These are phyloP conservation scores for Hyaloscypha bicolor DNA, from an alignment of 495 filamentous ascomycete genomes.

Conservation along the genomic window DNA sequence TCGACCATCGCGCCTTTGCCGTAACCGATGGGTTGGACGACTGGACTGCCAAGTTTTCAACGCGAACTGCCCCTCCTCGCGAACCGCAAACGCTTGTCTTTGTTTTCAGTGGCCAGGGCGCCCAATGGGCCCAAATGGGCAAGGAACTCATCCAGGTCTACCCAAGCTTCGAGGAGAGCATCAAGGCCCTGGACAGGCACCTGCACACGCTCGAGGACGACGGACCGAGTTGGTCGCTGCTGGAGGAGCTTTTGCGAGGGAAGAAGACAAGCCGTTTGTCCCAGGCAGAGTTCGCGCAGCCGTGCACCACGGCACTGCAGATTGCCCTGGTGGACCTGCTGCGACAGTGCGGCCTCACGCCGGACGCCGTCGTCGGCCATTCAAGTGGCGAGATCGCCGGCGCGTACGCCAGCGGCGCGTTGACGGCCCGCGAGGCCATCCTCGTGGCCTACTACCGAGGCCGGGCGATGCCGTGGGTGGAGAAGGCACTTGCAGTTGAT, in stretches of 20 bases:
- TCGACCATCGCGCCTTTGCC: too few species aligned
- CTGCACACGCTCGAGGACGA: too few species aligned
- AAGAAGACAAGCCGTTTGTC: too few species aligned
- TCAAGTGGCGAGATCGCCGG: slow-evolving; percentile 68
- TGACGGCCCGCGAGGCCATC: slow-evolving; percentile 56
- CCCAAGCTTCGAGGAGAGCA: too few species aligned
- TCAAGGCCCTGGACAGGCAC: too few species aligned
- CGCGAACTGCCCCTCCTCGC: too few species aligned
- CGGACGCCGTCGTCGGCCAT: slow-evolving; percentile 60
- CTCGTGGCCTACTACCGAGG: slow-evolving; percentile 51
- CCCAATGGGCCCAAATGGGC: slow-evolving; percentile 61
- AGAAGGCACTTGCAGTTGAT: neutral
- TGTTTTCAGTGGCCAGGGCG: slow-evolving; percentile 28
- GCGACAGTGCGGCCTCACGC: slow-evolving; percentile 53
- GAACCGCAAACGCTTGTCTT: too few species aligned
- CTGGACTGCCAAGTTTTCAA: too few species aligned
- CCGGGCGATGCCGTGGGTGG: too few species aligned
- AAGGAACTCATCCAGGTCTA: slow-evolving; percentile 46
- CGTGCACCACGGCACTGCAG: slow-evolving; percentile 55
- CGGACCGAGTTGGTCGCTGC: too few species aligned
- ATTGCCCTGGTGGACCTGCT: slow-evolving; percentile 58
- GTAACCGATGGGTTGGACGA: too few species aligned
- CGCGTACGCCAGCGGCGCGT: slow-evolving; percentile 39
- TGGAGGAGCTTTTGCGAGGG: too few species aligned
- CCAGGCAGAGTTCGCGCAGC: slow-evolving; percentile 34